A percentile compares a stretch with the other conserved stretches of the same genome.
Conservation (phyloP, 1,284 basidiomycete genomes). For the Apiotrichum gamsii region DNA sequence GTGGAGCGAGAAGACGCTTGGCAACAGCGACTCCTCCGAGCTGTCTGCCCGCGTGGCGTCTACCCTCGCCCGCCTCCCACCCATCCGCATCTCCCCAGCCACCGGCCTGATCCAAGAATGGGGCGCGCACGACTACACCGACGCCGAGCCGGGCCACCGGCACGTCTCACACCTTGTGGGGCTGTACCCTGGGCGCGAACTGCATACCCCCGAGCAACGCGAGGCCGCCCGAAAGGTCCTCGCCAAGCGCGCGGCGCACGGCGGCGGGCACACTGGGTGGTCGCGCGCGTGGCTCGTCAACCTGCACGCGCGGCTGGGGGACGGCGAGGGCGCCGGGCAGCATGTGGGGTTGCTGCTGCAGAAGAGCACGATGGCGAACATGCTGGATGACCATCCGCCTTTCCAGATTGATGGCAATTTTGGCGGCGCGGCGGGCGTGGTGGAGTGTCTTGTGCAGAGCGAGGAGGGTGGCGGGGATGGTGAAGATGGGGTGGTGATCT, state of each 20-base stretch:
- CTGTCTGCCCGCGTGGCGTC: neutral
- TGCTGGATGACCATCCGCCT: constrained; percentile 11
- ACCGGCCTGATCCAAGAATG: constrained; percentile 8
- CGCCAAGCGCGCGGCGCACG: neutral
- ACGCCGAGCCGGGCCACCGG: constrained; percentile 7
- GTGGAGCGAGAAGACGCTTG: neutral
- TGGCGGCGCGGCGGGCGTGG: constrained; percentile 5
- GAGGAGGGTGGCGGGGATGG: neutral
- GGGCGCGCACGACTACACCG: constrained; percentile 1
- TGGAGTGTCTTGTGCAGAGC: constrained; percentile 10
- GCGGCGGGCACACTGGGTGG: constrained; percentile 9
- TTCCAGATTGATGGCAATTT: constrained; percentile 17
- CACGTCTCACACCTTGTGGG: constrained; percentile 10
- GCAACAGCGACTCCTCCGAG: no score
- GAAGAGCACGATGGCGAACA: constrained; percentile 6
- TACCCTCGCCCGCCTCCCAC: neutral
- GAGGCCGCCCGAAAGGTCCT: neutral
- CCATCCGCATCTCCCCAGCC: neutral
- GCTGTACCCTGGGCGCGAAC: constrained; percentile 6
- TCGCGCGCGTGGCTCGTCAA: constrained; percentile 6
- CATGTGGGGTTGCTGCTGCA: neutral
- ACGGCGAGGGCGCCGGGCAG: neutral
- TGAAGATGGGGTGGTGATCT: neutral
- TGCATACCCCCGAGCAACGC: neutral
- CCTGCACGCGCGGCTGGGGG: constrained; percentile 6